Percentiles rank a stretch among this genome's conserved stretches.
Evolutionary conservation across 306 rosid species (phyloP).

Genomic region (Lathyrus tuberosus): DNA sequence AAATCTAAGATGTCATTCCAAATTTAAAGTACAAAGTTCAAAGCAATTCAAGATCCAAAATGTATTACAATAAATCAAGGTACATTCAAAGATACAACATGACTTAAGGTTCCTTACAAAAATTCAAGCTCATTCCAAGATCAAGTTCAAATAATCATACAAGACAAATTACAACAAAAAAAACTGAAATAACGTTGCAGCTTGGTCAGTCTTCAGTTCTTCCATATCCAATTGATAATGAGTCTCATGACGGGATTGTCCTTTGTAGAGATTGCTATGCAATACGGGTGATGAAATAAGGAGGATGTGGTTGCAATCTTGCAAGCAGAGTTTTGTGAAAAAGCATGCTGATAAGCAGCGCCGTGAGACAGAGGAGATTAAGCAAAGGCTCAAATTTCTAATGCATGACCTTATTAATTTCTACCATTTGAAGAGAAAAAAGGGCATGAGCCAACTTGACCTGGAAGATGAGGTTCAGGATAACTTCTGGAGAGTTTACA

Average conservation of each 20-base stretch:
- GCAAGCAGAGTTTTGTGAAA: slow-evolving; percentile 90
- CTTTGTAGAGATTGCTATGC: slow-evolving; percentile 79
- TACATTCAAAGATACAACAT: too few species aligned
- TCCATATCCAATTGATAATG: slow-evolving; percentile 89
- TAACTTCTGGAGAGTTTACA: too few species aligned
- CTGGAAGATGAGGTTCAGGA: too few species aligned
- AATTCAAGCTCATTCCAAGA: too few species aligned
- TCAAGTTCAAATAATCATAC: too few species aligned
- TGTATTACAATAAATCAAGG: too few species aligned
- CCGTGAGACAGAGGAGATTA: slow-evolving; percentile 79
- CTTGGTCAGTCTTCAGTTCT: slow-evolving; percentile 85
- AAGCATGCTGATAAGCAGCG: slow-evolving; percentile 95
- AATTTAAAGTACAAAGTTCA: too few species aligned
- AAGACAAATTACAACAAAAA: too few species aligned
- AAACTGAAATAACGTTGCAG: slow-evolving; percentile 89
- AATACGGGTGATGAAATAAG: slow-evolving; percentile 74
- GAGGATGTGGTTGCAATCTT: slow-evolving; percentile 85
- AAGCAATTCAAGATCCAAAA: too few species aligned
- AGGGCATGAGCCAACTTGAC: too few species aligned
- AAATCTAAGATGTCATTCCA: too few species aligned
- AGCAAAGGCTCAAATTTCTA: slow-evolving; percentile 82
- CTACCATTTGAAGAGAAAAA: slow-evolving; percentile 97
- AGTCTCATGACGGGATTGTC: slow-evolving; percentile 80
- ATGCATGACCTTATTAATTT: slow-evolving; percentile 98
- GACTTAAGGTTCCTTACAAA: too few species aligned